Percentiles rank a stretch among this genome's conserved stretches.
phyloP scores from a whole-genome alignment of 78 protist genomes.

The Dictyostelium purpureum region DNA sequence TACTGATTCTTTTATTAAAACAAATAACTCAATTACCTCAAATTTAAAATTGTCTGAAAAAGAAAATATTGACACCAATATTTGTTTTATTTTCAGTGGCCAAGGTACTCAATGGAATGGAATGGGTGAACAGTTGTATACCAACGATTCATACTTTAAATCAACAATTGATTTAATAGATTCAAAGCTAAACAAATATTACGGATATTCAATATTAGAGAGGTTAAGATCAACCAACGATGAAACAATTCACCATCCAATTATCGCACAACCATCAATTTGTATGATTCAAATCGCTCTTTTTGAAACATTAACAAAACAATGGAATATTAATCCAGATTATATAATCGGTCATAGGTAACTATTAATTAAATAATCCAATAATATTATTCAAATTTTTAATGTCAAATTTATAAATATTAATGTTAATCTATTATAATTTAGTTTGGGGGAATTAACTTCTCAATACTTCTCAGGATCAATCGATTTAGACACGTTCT shows the following conservation, averaged over 20 bases:
- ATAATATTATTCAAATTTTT: too few relatives aligned
- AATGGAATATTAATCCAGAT: background rate
- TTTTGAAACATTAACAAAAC: background rate
- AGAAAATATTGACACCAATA: background rate
- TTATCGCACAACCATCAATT: slow-evolving; percentile 1
- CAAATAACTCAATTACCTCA: background rate
- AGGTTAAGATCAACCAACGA: background rate
- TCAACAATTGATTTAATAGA: background rate
- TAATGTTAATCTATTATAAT: background rate
- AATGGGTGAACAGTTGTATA: background rate
- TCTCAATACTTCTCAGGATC: slow-evolving; percentile 2
- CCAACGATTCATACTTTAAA: background rate
- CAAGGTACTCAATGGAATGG: slow-evolving; percentile 13
- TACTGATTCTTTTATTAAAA: background rate
- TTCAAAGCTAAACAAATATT: background rate
- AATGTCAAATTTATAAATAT: background rate
- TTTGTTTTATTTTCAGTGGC: background rate
- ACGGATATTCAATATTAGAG: background rate
- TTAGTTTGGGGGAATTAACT: slow-evolving; percentile 54
- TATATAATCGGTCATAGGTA: slow-evolving; percentile 34
- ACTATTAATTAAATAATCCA: too few relatives aligned
- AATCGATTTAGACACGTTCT: background rate
- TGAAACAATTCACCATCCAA: slow-evolving; percentile 1
- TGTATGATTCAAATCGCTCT: background rate
- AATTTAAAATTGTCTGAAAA: background rate